Evolutionary conservation across 176 grass and related monocot species (phyloP).

Genomic region (Musa itinerans): DNA sequence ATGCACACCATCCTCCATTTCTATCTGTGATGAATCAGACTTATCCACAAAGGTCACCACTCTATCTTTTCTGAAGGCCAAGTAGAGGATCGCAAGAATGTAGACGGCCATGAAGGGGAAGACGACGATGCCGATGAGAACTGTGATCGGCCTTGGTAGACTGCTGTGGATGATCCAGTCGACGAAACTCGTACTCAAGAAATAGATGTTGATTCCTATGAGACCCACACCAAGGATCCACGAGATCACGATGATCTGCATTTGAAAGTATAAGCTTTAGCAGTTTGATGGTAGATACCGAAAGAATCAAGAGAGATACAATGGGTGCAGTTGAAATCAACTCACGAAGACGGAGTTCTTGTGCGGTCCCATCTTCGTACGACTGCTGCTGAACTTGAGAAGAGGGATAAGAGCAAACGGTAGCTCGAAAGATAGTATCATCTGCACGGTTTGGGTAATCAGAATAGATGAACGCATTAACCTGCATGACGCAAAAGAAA

Average conservation of each 20-base stretch:
- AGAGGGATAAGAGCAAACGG: constrained; percentile 88
- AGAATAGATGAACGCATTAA: too few species aligned
- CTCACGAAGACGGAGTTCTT: constrained; percentile 79
- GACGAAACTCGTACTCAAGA: constrained; percentile 54
- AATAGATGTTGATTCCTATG: constrained; percentile 78
- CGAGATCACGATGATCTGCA: constrained; percentile 53
- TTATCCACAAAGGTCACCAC: constrained; percentile 42
- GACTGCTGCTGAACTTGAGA: constrained; percentile 82
- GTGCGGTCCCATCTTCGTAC: constrained; percentile 76
- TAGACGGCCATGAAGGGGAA: constrained; percentile 56
- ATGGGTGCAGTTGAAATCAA: not conserved
- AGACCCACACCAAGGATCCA: constrained; percentile 47
- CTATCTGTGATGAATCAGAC: constrained; percentile 15
- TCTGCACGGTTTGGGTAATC: constrained; percentile 24
- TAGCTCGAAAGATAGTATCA: constrained; percentile 84
- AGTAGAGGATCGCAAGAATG: constrained; percentile 42
- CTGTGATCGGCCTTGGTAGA: constrained; percentile 36
- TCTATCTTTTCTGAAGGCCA: constrained; percentile 36
- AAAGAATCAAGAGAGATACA: not conserved
- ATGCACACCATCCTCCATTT: constrained; percentile 40
- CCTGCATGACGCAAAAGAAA: too few species aligned
- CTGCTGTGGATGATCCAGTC: constrained; percentile 51
- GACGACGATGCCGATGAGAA: constrained; percentile 36
- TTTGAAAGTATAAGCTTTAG: not conserved
- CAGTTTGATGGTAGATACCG: not conserved